Conservation (phyloP, 2,329 filamentous ascomycete genomes). For the Phaeosphaeriaceae sp. region DNA sequence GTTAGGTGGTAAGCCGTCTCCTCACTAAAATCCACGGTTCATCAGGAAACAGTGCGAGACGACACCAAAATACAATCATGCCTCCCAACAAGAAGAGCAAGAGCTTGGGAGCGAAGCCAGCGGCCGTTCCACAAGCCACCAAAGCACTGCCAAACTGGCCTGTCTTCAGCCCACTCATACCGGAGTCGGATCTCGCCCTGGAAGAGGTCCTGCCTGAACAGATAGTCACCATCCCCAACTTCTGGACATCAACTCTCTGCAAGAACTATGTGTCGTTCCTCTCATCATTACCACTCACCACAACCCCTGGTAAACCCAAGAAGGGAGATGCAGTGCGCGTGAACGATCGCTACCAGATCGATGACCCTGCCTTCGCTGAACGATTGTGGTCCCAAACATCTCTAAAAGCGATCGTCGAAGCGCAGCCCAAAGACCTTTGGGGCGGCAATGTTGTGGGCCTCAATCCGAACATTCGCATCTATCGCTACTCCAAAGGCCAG, state of each 20-base stretch:
- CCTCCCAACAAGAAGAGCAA: slow-evolving; percentile 40
- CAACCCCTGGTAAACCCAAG: slow-evolving; percentile 80
- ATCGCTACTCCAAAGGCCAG: slow-evolving; percentile 84
- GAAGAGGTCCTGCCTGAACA: slow-evolving; percentile 68
- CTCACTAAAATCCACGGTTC: background rate
- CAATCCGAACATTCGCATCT: slow-evolving; percentile 88
- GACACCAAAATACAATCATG: slow-evolving; percentile 25
- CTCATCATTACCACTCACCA: slow-evolving; percentile 72
- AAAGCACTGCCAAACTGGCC: slow-evolving; percentile 70
- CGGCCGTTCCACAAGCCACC: slow-evolving; percentile 7
- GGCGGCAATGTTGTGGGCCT: slow-evolving; percentile 84
- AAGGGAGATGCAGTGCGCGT: slow-evolving; percentile 82
- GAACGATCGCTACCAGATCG: slow-evolving; percentile 87
- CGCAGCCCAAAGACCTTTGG: slow-evolving; percentile 63
- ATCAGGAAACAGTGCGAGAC: background rate
- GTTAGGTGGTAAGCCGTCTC: background rate
- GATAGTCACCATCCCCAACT: slow-evolving; percentile 75
- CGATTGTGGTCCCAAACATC: slow-evolving; percentile 80
- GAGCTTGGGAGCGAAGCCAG: slow-evolving; percentile 6
- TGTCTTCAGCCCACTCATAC: slow-evolving; percentile 71
- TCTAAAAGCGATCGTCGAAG: slow-evolving; percentile 66
- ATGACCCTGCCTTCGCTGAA: slow-evolving; percentile 77
- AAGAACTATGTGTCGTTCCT: slow-evolving; percentile 79
- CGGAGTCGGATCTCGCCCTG: slow-evolving; percentile 69
- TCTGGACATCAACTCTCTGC: slow-evolving; percentile 79